Evolutionary conservation across 352 stramenopile species (phyloP).

Genomic region (Paralagenidium karlingii): DNA sequence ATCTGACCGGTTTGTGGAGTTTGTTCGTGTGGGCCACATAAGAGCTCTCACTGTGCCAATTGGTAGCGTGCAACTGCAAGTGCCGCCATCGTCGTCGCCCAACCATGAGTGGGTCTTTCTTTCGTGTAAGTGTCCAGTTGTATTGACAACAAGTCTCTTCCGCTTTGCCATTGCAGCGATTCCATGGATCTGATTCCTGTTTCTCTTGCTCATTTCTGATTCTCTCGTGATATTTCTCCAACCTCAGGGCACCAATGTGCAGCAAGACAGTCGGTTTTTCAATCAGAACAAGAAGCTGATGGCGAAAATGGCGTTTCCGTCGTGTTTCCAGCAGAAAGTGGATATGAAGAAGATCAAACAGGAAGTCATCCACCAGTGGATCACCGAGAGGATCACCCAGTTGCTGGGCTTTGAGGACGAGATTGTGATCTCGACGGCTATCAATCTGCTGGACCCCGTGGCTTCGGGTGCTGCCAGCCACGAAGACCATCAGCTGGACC

Average conservation of each 20-base stretch:
- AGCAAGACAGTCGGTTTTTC: constrained; percentile 80
- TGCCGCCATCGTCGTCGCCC: no score
- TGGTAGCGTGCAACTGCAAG: no score
- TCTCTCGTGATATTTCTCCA: no score
- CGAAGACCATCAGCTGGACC: constrained; percentile 36
- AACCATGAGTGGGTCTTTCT: no score
- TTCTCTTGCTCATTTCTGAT: no score
- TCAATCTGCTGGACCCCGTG: constrained; percentile 75
- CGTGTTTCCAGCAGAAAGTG: constrained; percentile 64
- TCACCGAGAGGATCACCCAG: constrained; percentile 74
- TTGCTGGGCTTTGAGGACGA: constrained; percentile 88
- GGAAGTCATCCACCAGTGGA: constrained; percentile 84
- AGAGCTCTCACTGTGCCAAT: no score
- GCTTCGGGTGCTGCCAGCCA: constrained; percentile 45
- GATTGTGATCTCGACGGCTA: constrained; percentile 78
- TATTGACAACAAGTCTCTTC: background rate
- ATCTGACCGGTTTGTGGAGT: no score
- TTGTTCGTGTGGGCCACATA: no score
- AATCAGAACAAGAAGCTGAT: constrained; percentile 85
- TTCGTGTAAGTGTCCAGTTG: constrained; percentile 1
- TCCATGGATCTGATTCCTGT: no score
- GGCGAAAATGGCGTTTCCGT: constrained; percentile 68
- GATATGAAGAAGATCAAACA: constrained; percentile 85
- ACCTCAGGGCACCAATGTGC: constrained; percentile 41
- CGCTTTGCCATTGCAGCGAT: no score